Evolutionary conservation across 176 grass and related monocot genomes (phyloP), one percentile per base, ranked within the genome.

Genomic region (Urochloa ruziziensis): DNA sequence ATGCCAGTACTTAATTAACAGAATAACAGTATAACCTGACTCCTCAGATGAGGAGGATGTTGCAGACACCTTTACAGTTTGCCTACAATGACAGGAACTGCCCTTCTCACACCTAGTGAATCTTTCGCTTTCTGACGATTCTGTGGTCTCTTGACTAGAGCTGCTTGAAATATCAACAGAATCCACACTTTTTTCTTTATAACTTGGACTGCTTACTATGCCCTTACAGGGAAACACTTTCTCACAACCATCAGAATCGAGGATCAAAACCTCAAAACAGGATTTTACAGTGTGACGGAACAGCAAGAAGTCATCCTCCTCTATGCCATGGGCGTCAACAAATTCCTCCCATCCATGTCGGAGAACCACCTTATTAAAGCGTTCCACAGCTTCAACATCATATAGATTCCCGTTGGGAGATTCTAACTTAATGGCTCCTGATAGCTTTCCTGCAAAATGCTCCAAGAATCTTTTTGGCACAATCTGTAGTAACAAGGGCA

Each of bases 341-440:
- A 92, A 96, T 35, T 59, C 32, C 11, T 75, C 79, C 85, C 93
- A 95, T 28, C 93, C 93, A 37, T 8, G 54, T 60, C 36, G 28
- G 24, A 92, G 70, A 21, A 80, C 5, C 25, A 73, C 39, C 67
- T 74, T 69, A 39, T 62, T 66, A 9, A 28, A 67, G 1, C 8
- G 42, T 46, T 75, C 1, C 0, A 32, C 37, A 4, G 90, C 46
- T 75, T 80, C 48, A 62, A 92, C 82, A 18, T 33, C 35, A 73
- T 84, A 92, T 28, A 69, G 3, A 34, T 16, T 36, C 25, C 92
- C 84, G 61, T 54, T 53, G 44, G 87, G 85, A 7, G 78, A 73
- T 64, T 85, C 77, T 12, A 95, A 52, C 30, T 85, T 72, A 16
- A 95, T 69, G 16, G 43, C 39, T 62, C 78, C 53, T 2, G 36